Base-by-base conservation (phyloP, 2,329 filamentous ascomycete genomes). In the Mariannaea elegans region DNA sequence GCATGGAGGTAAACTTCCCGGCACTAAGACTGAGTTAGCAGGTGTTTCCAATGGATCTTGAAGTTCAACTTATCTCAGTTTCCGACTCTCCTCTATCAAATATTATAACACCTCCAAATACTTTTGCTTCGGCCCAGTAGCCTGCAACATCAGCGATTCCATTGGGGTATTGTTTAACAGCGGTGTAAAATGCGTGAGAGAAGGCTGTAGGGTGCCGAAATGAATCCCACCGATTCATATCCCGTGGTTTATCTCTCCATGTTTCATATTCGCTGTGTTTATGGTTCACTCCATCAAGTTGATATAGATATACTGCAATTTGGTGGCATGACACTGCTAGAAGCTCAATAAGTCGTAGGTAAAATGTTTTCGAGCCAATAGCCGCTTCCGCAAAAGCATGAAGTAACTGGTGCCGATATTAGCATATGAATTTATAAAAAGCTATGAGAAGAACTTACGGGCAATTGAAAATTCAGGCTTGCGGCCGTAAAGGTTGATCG, bases 61-160 rank as follows among this genome's bases (percentile, higher is more conserved):
- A 12, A 12, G 12, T 31, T 12, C 27, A 31, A 12, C 27, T 18
- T 19, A 39, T 16, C 16, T 39, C 36, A 27, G 19, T n/a, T 6
- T 64, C 56, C 3, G n/a, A 49, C 13, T 65, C 53, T 1, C 65
- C 62, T 1, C 64, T 48, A 7, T 66, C 58, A 8, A 66, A 63
- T 0, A 66, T 39, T 0, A 66, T 23, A 0, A 66, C 55, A 0
- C 64, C 64, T 1, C 64, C 64, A 1, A 66, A 60, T 2, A 66
- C 46, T 6, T 39, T 64, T 0, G 44, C 50, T 24, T 66, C 61
- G 2, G 61, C 58, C 61, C 64, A 66, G 4, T 64, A 66, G 2
- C 54, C 63, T 1, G 3, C 55, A 8, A 59, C 19, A 24, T 66
- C 58, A 0, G 63, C 61, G 12, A 24, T 7, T 0, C 61, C 61